phyloP scores from a whole-genome alignment of 192 early-diverging fungal species.

The Coemansia asiatica region DNA sequence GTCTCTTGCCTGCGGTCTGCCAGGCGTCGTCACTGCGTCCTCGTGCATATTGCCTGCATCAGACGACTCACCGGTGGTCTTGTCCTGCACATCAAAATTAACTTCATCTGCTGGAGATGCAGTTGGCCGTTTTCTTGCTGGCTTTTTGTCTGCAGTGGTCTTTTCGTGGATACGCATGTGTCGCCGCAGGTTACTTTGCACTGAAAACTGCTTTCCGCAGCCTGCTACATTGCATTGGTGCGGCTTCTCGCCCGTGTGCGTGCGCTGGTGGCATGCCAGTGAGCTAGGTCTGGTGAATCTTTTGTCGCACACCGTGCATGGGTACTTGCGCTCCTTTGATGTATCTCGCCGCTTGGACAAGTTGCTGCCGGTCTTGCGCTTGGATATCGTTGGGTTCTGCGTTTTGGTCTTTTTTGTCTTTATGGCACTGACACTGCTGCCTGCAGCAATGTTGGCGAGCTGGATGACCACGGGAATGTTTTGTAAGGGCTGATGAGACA shows the following conservation, averaged over 20 bases:
- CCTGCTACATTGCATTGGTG: slow-evolving; percentile 44
- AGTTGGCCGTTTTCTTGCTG: not conserved
- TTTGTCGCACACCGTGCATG: slow-evolving; percentile 42
- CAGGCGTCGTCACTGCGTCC: not conserved
- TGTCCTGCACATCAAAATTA: not conserved
- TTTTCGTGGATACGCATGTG: slow-evolving; percentile 53
- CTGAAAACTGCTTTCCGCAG: slow-evolving; percentile 53
- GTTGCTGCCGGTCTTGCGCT: not conserved
- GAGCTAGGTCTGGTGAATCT: slow-evolving; percentile 49
- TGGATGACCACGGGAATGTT: slow-evolving; percentile 6
- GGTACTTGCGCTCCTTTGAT: slow-evolving; percentile 49
- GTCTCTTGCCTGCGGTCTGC: not conserved
- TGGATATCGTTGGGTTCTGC: not conserved
- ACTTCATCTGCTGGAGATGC: not conserved
- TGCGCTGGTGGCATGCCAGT: slow-evolving; percentile 50
- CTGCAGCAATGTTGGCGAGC: slow-evolving; percentile 2
- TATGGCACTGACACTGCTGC: not conserved
- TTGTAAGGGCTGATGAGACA: not conserved
- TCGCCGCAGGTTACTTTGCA: slow-evolving; percentile 49
- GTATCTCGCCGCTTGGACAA: slow-evolving; percentile 16
- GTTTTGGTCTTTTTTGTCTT: not conserved
- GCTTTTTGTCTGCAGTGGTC: slow-evolving; percentile 2
- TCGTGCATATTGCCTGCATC: not conserved
- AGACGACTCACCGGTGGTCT: not conserved
- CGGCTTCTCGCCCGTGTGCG: slow-evolving; percentile 55